Base-by-base conservation (phyloP, 805 yeast species). In the Cyberlindnera meyerae region DNA sequence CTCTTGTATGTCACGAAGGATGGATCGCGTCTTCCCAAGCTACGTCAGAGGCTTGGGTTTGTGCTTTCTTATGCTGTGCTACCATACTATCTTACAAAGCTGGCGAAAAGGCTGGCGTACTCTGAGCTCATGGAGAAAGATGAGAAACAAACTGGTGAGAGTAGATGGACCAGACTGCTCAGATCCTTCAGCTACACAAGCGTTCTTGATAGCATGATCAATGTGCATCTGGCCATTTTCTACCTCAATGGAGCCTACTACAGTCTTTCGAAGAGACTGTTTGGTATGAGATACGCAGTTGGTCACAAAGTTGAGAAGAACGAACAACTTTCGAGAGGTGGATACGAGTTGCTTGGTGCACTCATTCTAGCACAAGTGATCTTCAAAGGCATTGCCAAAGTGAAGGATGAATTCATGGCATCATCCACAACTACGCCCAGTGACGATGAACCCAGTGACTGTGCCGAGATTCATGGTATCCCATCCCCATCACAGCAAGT, bases 181-280 rank as follows among this genome's bases (percentile, higher is more conserved):
- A 37, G 53, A 3, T 36, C 38, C 7, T n/a, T 63, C 6, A 65
- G 71, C n/a, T 73, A 71, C 47, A 52, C 70, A 13, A 63, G 65
- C 35, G 47, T 75, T 4, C 47, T 76, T 21, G 80, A 79, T 43
- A 34, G 73, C 2, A 37, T 83, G 6, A 61, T 77, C 55, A 82
- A 83, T 49, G 39, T 84, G 12, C 95, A 90, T 56, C 60, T 88
- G 34, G 90, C 95, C 0, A 25, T 84, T 0, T 90, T 90, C 56
- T 90, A 90, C 59, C 75, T 89, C 52, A 70, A 69, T 29, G 97
- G 97, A 3, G 71, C 79, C 20, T 93, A 82, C 57, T 89, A 89
- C 60, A 79, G 82, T 34, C 47, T 88, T 5, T 73, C 84, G 2
- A 88, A 87, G 49, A 65, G 97, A 26, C 13, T 87, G 0, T 77